Evolutionary conservation across 495 filamentous ascomycete genomes (phyloP).

Genomic region (Hypoxylon cercidicola): DNA sequence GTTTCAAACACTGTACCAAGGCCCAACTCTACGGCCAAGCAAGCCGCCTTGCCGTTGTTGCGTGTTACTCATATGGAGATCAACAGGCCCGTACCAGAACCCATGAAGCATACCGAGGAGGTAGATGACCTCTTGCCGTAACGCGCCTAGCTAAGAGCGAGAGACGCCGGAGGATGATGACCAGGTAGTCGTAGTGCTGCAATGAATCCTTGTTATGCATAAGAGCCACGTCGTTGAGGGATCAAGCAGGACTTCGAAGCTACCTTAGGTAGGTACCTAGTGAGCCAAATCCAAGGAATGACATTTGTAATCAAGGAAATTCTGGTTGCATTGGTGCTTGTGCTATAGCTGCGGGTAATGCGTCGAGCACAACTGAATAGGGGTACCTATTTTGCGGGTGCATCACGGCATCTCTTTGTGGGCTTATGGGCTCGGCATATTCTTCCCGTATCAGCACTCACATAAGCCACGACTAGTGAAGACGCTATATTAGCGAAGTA

Average conservation of each 20-base stretch:
- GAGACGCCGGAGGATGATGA: conserved; percentile 1
- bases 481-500: not conserved
- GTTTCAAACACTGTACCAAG: no score
- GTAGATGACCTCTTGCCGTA: not conserved
- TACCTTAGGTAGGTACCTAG: not conserved
- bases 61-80: not conserved
- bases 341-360: not conserved
- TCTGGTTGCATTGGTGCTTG: no score
- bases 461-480: no score
- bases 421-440: no score
- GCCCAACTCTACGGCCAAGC: not conserved
- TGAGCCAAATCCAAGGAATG: not conserved
- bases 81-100: not conserved
- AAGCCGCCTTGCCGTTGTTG: not conserved
- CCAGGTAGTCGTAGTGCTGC: no score
- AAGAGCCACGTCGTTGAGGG: conserved; percentile 8
- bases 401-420: no score
- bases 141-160: not conserved
- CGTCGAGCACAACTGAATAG: not conserved
- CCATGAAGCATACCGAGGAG: not conserved
- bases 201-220: conserved; percentile 10
- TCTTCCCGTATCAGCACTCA: no score
- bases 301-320: not conserved
- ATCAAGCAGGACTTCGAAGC: conserved; percentile 11
- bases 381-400: no score